Percentiles rank a stretch among this genome's conserved stretches.
These are phyloP conservation scores for Jaapia argillacea DNA, from an alignment of 768 basidiomycete genomes.

Conservation along the genomic window DNA sequence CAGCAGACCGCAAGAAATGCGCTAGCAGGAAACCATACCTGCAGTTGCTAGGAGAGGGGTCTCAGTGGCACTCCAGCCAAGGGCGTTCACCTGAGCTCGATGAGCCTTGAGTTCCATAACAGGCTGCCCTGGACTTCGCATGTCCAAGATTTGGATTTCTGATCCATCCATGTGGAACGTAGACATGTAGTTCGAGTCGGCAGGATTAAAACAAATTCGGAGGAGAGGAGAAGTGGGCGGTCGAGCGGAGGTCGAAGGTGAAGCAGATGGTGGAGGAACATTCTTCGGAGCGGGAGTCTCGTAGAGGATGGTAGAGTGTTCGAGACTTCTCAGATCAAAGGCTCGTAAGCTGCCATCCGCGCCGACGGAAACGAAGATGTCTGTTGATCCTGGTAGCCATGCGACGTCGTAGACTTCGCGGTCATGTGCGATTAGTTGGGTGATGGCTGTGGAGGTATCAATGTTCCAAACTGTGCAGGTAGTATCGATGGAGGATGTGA, in stretches of 20 bases:
- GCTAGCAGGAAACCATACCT: conserved; percentile 36
- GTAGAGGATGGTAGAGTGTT: conserved; percentile 97
- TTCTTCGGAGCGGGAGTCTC: conserved; percentile 82
- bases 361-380: conserved; percentile 97
- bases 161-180: conserved; percentile 92
- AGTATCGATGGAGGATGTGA: conserved; percentile 97
- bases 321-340: conserved; percentile 91
- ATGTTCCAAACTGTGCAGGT: conserved; percentile 99
- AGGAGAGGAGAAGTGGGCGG: conserved; percentile 76
- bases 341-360: conserved; percentile 95
- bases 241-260: conserved; percentile 49
- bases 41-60: conserved; percentile 82
- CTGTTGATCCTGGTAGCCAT: conserved; percentile 94
- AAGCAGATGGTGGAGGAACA: conserved; percentile 44
- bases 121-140: conserved; percentile 92
- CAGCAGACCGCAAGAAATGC: conserved; percentile 4
- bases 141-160: conserved; percentile 90
- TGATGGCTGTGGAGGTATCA: conserved; percentile 85
- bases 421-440: conserved; percentile 96
- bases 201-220: conserved; percentile 85
- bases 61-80: conserved; percentile 85
- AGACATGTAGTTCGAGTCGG: conserved; percentile 90
- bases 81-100: conserved; percentile 69
- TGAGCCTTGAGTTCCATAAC: conserved; percentile 89
- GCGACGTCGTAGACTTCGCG: conserved; percentile 95